phyloP scores from a whole-genome alignment of 106 monocot genomes.

The Dendrobium catenatum region DNA sequence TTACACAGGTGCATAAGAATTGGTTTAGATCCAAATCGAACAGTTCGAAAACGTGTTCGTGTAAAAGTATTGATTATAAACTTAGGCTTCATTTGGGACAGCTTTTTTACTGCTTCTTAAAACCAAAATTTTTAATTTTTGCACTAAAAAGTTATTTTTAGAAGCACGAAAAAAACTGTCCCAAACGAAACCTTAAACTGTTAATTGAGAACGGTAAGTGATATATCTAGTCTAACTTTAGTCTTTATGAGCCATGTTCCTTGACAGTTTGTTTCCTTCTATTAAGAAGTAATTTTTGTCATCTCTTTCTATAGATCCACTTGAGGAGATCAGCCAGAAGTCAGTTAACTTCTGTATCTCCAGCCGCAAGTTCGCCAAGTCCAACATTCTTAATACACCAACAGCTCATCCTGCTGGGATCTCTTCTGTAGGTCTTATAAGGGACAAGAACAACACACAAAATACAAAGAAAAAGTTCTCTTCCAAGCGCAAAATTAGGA shows the following conservation, averaged over 20 bases:
- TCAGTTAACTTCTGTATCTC: neutral
- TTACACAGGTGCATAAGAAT: too few species aligned
- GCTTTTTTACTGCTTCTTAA: too few species aligned
- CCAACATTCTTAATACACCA: neutral
- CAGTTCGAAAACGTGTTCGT: too few species aligned
- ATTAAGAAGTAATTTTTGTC: neutral
- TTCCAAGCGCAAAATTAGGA: neutral
- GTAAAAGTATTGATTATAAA: too few species aligned
- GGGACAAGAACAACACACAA: slow-evolving; percentile 20
- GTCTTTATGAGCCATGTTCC: neutral
- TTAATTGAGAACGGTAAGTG: too few species aligned
- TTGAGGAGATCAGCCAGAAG: slow-evolving; percentile 15
- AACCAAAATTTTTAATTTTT: too few species aligned
- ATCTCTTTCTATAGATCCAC: neutral
- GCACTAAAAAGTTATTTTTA: too few species aligned
- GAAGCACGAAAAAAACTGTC: too few species aligned
- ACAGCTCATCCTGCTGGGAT: neutral
- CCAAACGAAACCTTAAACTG: too few species aligned
- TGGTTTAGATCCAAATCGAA: too few species aligned
- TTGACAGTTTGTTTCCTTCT: neutral
- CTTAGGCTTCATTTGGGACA: too few species aligned
- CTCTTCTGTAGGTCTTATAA: neutral
- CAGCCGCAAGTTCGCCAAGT: neutral
- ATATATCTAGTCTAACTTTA: too few species aligned
- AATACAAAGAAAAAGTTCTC: slow-evolving; percentile 4